Conservation (phyloP, 1,284 basidiomycete species). For the Vanrija humicola region DNA sequence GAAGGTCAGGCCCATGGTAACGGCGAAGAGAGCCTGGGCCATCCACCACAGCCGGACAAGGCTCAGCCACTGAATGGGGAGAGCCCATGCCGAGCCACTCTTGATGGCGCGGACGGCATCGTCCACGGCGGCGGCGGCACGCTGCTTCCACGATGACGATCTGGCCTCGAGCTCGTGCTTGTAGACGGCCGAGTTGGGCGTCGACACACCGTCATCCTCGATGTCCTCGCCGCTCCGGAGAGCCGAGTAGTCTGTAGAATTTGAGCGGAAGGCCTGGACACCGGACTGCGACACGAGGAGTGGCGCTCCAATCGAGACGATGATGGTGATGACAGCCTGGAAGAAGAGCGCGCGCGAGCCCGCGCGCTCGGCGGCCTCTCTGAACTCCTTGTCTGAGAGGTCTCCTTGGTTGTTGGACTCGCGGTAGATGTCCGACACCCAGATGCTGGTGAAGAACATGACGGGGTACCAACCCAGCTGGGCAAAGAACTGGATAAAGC, state of each 20-base stretch:
- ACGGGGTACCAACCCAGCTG: constrained; percentile 82
- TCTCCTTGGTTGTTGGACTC: constrained; percentile 41
- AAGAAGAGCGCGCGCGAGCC: constrained; percentile 80
- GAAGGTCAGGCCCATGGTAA: constrained; percentile 48
- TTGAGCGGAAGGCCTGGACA: constrained; percentile 20
- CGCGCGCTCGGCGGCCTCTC: constrained; percentile 51
- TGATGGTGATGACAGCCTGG: constrained; percentile 66
- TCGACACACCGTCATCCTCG: constrained; percentile 3
- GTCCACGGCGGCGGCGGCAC: constrained; percentile 6
- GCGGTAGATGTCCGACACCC: constrained; percentile 81
- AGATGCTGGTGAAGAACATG: constrained; percentile 80
- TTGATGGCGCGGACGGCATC: constrained; percentile 17
- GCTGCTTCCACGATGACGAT: constrained; percentile 2
- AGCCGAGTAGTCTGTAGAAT: not conserved
- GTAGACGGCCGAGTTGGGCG: constrained; percentile 29
- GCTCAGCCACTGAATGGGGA: constrained; percentile 45
- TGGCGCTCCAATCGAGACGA: constrained; percentile 68
- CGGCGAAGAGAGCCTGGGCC: constrained; percentile 44
- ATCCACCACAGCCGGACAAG: constrained; percentile 42
- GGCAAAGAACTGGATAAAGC: constrained; percentile 73
- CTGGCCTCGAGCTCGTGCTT: constrained; percentile 5
- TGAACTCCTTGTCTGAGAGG: constrained; percentile 35
- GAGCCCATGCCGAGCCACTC: constrained; percentile 18
- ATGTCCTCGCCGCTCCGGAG: constrained; percentile 3
- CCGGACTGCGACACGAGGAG: constrained; percentile 57